phyloP scores from a whole-genome alignment of 306 rosid genomes.

The Ceratonia siliqua region DNA sequence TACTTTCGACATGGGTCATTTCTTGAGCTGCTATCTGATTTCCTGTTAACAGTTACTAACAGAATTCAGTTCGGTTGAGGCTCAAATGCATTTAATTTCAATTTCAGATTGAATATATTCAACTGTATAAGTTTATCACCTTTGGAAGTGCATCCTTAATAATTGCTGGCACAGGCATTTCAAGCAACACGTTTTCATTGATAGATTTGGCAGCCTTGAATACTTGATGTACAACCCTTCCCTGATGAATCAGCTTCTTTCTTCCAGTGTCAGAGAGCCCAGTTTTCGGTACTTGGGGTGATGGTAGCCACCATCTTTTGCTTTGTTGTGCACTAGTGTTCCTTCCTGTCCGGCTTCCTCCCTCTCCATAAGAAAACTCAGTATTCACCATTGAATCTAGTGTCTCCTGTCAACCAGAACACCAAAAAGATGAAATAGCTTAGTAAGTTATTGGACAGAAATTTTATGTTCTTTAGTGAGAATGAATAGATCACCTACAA shows the following conservation, averaged over 20 bases:
- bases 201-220: constrained; percentile 91
- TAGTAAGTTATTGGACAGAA: background rate
- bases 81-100: constrained; percentile 18
- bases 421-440: constrained; percentile 4
- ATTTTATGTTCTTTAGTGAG: constrained; percentile 10
- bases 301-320: constrained; percentile 91
- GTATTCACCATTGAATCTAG: constrained; percentile 86
- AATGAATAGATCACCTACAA: constrained; percentile 61
- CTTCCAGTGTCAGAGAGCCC: constrained; percentile 79
- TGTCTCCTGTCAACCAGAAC: constrained; percentile 56
- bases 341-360: constrained; percentile 75
- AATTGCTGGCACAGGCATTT: constrained; percentile 77
- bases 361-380: constrained; percentile 90
- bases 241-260: constrained; percentile 61
- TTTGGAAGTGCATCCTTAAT: constrained; percentile 73
- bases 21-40: background rate
- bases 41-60: background rate
- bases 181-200: constrained; percentile 75
- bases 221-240: constrained; percentile 74
- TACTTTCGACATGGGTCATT: no score
- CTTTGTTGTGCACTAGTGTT: constrained; percentile 45
- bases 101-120: constrained; percentile 22
- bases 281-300: constrained; percentile 68
- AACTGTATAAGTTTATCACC: constrained; percentile 47
- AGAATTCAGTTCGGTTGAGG: background rate